These are phyloP conservation scores for Puccinia horiana DNA, from an alignment of 1,284 basidiomycete genomes.

Conservation along the genomic window DNA sequence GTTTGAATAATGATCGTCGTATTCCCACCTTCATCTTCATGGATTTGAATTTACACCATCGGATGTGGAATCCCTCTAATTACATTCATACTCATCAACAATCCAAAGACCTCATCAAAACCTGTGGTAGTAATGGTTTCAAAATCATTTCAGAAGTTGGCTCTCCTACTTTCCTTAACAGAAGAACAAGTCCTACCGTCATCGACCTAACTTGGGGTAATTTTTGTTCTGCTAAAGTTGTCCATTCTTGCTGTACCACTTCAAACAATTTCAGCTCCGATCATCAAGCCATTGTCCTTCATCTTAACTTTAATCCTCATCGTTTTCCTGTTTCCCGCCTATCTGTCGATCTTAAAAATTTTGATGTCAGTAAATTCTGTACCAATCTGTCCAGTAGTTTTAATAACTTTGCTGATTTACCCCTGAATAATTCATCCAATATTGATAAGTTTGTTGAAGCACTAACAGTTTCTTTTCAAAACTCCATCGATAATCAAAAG, in stretches of 20 bases:
- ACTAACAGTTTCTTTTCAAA: not conserved
- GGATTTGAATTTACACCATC: conserved; percentile 9
- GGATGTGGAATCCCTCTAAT: not conserved
- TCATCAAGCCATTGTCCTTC: not conserved
- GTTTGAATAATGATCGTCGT: not conserved
- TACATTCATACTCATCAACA: not conserved
- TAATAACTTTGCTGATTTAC: not conserved
- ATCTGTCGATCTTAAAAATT: not conserved
- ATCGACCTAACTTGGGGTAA: not conserved
- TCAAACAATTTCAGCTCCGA: not conserved
- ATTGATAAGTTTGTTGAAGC: not conserved
- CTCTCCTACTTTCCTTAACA: not conserved
- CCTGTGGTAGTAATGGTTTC: conserved; percentile 9
- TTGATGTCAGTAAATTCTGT: not conserved
- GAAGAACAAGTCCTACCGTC: not conserved
- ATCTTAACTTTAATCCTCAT: not conserved
- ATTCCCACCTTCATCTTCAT: conserved; percentile 5
- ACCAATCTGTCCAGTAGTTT: too few species aligned
- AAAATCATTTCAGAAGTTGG: conserved; percentile 13
- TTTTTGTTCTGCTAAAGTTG: not conserved
- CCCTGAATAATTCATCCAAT: not conserved
- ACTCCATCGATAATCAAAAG: not conserved
- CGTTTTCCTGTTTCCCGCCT: not conserved
- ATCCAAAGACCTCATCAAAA: not conserved
- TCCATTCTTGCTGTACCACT: not conserved